phyloP scores from a whole-genome alignment of 805 yeast genomes.

The Zygotorulaspora sp. region DNA sequence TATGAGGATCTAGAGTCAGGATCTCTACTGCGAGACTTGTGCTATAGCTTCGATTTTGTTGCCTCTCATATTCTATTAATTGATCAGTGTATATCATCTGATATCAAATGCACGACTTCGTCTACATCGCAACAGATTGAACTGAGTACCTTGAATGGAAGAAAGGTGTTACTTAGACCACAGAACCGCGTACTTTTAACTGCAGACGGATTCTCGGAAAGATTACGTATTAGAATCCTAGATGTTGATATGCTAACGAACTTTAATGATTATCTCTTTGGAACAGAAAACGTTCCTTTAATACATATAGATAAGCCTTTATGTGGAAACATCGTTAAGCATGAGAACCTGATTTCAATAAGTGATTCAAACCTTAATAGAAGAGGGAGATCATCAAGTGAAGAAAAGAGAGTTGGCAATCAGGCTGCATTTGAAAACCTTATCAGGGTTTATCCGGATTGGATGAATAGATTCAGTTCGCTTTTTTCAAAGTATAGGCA shows the following conservation, averaged over 20 bases:
- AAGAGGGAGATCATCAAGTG: not conserved
- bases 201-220: conserved; percentile 52
- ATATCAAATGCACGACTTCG: conserved; percentile 4
- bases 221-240: conserved; percentile 42
- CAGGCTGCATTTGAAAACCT: conserved; percentile 15
- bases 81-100: conserved; percentile 15
- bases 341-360: not conserved
- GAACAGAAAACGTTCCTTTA: conserved; percentile 52
- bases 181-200: conserved; percentile 51
- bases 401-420: conserved; percentile 5
- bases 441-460: conserved; percentile 13
- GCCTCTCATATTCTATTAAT: conserved; percentile 55
- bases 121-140: conserved; percentile 38
- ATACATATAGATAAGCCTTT: conserved; percentile 56
- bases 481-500: conserved; percentile 33
- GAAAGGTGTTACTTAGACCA: conserved; percentile 46
- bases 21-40: conserved; percentile 44
- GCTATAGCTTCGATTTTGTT: conserved; percentile 57
- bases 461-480: conserved; percentile 35
- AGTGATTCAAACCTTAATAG: not conserved
- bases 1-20: conserved; percentile 39
- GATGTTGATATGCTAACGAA: conserved; percentile 47
- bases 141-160: conserved; percentile 51
- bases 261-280: conserved; percentile 56
- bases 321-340: conserved; percentile 38